A percentile compares a stretch with the other conserved stretches of the same genome.
Evolutionary conservation across 2,329 filamentous ascomycete species (phyloP).

Genomic region (Paraconiothyrium brasiliense): DNA sequence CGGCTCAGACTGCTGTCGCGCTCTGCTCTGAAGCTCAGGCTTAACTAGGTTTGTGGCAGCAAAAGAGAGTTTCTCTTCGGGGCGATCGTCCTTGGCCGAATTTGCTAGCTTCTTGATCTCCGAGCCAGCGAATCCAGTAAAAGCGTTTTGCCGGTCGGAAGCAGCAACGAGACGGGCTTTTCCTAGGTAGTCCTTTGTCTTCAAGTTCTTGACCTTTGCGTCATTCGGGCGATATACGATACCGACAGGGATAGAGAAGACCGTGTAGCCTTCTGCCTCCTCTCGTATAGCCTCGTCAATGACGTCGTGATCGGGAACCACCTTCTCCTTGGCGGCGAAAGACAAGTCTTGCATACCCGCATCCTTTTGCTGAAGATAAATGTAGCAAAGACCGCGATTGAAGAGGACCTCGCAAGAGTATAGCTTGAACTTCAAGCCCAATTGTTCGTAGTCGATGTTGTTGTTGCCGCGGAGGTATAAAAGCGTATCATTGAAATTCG

Average conservation of each 20-base stretch:
- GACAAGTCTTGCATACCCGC: constrained; percentile 89
- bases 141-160: constrained; percentile 80
- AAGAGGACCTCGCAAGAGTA: constrained; percentile 98
- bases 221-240: constrained; percentile 96
- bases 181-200: constrained; percentile 96
- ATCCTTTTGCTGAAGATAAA: constrained; percentile 92
- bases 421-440: constrained; percentile 93
- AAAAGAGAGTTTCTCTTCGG: constrained; percentile 85
- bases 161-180: constrained; percentile 94
- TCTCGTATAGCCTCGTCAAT: constrained; percentile 97
- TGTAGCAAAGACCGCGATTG: constrained; percentile 96
- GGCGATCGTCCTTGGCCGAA: constrained; percentile 77
- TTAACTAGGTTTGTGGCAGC: constrained; percentile 94
- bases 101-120: constrained; percentile 75
- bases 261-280: constrained; percentile 95
- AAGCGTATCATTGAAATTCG: constrained; percentile 98
- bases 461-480: constrained; percentile 95
- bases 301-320: constrained; percentile 94
- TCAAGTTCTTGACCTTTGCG: constrained; percentile 97
- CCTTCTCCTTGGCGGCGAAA: constrained; percentile 94
- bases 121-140: constrained; percentile 81
- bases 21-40: constrained; percentile 78
- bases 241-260: constrained; percentile 97
- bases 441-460: constrained; percentile 96
- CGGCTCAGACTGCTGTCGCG: constrained; percentile 84